Evolutionary conservation across 495 filamentous ascomycete genomes (phyloP).

Genomic region (Astrocystis sublimbata): DNA sequence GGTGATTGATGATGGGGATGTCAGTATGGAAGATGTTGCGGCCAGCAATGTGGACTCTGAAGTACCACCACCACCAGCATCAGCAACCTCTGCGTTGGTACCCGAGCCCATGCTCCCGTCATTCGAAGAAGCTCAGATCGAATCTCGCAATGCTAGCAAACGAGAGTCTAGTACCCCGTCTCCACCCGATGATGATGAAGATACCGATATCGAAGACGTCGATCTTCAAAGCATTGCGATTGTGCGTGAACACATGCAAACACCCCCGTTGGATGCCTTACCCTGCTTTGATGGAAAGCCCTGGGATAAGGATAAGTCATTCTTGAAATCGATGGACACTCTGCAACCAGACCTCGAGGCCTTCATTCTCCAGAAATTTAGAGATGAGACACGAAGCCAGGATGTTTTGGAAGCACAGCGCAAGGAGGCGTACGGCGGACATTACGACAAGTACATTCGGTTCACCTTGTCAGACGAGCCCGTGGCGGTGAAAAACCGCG

Average conservation of each 20-base stretch:
- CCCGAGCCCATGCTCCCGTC: constrained; percentile 19
- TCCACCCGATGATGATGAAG: constrained; percentile 47
- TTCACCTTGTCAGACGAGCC: constrained; percentile 55
- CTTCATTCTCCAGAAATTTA: constrained; percentile 37
- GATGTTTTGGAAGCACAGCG: constrained; percentile 31
- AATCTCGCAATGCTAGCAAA: constrained; percentile 30
- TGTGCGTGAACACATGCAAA: constrained; percentile 48
- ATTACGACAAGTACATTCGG: constrained; percentile 49
- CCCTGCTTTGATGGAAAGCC: constrained; percentile 43
- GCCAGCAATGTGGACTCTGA: constrained; percentile 43
- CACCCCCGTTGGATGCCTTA: constrained; percentile 50
- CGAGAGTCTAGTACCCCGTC: constrained; percentile 31
- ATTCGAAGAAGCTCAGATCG: constrained; percentile 27
- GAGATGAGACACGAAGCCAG: constrained; percentile 23
- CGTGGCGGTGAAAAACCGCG: constrained; percentile 46
- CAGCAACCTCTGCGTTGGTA: constrained; percentile 14
- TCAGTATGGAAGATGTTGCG: constrained; percentile 43
- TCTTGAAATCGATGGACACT: constrained; percentile 33
- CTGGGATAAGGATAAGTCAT: constrained; percentile 44
- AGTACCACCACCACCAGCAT: constrained; percentile 13
- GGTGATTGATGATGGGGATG: constrained; percentile 29
- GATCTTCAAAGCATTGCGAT: constrained; percentile 53
- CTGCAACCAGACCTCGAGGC: constrained; percentile 30
- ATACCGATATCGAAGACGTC: constrained; percentile 63
- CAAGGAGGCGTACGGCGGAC: constrained; percentile 37